Conservation (phyloP, 306 rosid species). For the Oxytropis ochrocephala region DNA sequence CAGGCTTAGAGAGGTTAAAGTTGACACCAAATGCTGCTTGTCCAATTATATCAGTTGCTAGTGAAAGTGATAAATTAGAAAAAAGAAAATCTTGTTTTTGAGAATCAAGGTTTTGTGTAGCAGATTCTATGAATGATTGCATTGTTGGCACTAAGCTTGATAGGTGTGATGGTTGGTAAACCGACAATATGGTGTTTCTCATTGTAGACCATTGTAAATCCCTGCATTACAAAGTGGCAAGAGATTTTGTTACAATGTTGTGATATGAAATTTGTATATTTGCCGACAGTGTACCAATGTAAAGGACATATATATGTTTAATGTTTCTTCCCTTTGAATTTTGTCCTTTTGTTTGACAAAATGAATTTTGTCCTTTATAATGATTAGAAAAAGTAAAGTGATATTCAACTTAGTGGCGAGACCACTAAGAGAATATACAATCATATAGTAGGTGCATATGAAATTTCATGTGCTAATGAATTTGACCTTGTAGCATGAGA, state of each 20-base stretch:
- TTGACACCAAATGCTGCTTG: slow-evolving; percentile 90
- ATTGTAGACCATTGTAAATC: slow-evolving; percentile 84
- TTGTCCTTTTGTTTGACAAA: not conserved
- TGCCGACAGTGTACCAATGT: not conserved
- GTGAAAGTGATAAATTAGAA: slow-evolving; percentile 61
- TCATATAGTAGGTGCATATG: not conserved
- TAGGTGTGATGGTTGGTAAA: slow-evolving; percentile 78
- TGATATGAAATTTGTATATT: not conserved
- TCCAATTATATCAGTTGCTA: slow-evolving; percentile 81
- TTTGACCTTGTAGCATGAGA: not conserved
- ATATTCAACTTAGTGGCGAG: slow-evolving; percentile 12
- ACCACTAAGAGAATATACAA: not conserved
- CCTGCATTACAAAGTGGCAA: slow-evolving; percentile 39
- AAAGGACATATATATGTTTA: not conserved
- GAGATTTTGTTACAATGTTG: not conserved
- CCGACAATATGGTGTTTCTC: slow-evolving; percentile 69
- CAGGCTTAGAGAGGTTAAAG: slow-evolving; percentile 63
- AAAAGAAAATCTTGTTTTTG: slow-evolving; percentile 45
- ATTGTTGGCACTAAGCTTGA: slow-evolving; percentile 71
- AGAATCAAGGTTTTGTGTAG: slow-evolving; percentile 56
- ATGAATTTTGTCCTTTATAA: not conserved
- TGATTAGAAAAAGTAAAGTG: not conserved
- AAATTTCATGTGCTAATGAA: not conserved
- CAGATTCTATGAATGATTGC: slow-evolving; percentile 73
- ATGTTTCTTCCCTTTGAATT: not conserved